These are phyloP conservation scores for Fusarium begoniae DNA, from an alignment of 2,329 filamentous ascomycete genomes.

Conservation along the genomic window DNA sequence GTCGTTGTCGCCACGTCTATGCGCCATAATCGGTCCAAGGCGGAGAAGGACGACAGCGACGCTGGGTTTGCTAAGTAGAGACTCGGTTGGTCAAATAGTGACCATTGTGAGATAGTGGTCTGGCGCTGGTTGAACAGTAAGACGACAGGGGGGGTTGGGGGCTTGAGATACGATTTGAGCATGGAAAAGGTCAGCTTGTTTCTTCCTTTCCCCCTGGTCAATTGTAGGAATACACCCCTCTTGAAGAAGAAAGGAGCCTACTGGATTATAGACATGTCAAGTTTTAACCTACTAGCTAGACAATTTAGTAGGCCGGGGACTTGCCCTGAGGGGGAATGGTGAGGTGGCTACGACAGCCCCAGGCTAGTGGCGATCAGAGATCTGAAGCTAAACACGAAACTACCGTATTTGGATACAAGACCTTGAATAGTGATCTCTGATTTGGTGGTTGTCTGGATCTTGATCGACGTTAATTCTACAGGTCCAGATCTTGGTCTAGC, in stretches of 20 bases:
- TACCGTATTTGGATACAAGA: background rate
- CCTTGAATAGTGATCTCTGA: background rate
- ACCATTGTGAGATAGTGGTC: background rate
- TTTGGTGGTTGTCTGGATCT: background rate
- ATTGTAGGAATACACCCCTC: too few species aligned
- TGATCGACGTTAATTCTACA: background rate
- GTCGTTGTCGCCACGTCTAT: background rate
- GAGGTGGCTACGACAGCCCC: background rate
- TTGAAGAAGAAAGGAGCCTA: accelerated
- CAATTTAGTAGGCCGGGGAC: background rate
- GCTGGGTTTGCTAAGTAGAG: background rate
- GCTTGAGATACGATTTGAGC: accelerated
- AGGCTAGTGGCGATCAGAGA: background rate
- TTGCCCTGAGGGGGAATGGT: background rate
- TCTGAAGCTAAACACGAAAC: background rate
- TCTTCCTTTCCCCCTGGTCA: too few species aligned
- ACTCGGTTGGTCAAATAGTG: background rate
- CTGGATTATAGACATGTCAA: background rate
- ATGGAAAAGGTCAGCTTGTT: background rate
- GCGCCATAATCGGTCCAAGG: background rate
- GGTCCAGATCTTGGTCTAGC: background rate
- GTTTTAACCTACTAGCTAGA: background rate
- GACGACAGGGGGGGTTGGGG: background rate
- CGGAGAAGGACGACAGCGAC: background rate
- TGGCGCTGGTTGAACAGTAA: too few species aligned